Evolutionary conservation across 2,329 filamentous ascomycete species (phyloP).

Genomic region (Xylaria digitata): DNA sequence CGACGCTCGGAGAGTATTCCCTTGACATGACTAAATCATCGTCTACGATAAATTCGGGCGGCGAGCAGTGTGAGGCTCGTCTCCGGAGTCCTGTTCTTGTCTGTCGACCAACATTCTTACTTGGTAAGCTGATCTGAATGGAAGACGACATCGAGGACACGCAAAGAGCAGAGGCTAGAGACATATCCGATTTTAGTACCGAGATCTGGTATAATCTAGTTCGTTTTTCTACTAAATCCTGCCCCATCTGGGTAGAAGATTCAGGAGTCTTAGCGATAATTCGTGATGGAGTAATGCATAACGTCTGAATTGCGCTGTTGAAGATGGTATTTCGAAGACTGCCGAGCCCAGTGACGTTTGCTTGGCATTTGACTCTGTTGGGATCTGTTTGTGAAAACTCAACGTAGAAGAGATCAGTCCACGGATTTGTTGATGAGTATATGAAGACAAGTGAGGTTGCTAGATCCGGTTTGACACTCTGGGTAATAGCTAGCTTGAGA

Average conservation of each 20-base stretch:
- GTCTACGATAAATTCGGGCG: conserved; percentile 42
- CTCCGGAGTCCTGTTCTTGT: conserved; percentile 25
- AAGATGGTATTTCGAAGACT: conserved; percentile 27
- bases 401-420: conserved; percentile 46
- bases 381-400: conserved; percentile 40
- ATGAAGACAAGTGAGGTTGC: conserved; percentile 43
- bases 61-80: conserved; percentile 35
- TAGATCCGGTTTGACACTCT: conserved; percentile 37
- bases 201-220: conserved; percentile 62
- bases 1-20: conserved; percentile 2
- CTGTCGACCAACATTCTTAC: conserved; percentile 28
- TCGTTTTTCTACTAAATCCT: conserved; percentile 49
- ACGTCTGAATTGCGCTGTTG: conserved; percentile 33
- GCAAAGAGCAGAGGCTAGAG: conserved; percentile 55
- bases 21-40: conserved; percentile 37
- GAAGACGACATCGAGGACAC: conserved; percentile 36
- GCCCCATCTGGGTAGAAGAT: conserved; percentile 27
- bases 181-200: conserved; percentile 56
- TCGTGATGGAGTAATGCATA: conserved; percentile 41
- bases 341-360: conserved; percentile 38
- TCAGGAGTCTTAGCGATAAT: conserved; percentile 42
- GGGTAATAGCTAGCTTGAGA: conserved; percentile 55
- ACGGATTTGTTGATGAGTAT: conserved; percentile 43
- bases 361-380: conserved; percentile 42
- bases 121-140: conserved; percentile 36